Percentiles rank a stretch among this genome's conserved stretches.
Conservation (phyloP, 345 rosid species). For the Eucalyptus regnans region DNA sequence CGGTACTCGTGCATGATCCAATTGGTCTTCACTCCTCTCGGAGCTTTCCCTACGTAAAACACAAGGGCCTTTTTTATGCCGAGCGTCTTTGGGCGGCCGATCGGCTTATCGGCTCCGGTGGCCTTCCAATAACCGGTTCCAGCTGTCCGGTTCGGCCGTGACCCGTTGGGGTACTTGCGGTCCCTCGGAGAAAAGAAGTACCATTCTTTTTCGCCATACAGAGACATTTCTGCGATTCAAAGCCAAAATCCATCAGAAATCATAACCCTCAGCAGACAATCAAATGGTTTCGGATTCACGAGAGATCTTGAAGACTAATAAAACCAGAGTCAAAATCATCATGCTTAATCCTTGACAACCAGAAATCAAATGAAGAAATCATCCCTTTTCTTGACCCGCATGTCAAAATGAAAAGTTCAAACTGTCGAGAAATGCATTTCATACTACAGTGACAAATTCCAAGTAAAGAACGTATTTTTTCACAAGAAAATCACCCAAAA, state of each 20-base stretch:
- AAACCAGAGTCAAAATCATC: background rate
- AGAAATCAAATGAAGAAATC: background rate
- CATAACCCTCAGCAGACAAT: background rate
- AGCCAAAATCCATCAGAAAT: constrained; percentile 18
- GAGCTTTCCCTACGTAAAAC: constrained; percentile 83
- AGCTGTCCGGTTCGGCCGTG: constrained; percentile 88
- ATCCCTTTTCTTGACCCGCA: background rate
- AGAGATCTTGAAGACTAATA: background rate
- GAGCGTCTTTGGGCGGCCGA: constrained; percentile 60
- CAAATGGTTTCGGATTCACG: background rate
- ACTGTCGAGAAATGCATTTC: background rate
- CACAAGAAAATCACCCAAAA: background rate
- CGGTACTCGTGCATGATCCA: constrained; percentile 99
- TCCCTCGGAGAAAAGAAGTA: constrained; percentile 90
- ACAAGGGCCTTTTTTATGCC: constrained; percentile 89
- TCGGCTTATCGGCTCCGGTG: constrained; percentile 90
- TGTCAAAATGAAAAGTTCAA: background rate
- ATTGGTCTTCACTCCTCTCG: constrained; percentile 73
- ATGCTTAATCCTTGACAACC: background rate
- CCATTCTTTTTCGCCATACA: constrained; percentile 93
- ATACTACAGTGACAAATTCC: background rate
- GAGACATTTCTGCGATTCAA: constrained; percentile 43
- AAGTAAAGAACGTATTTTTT: background rate
- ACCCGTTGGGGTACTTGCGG: constrained; percentile 88
- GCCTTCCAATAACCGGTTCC: constrained; percentile 94